phyloP scores from a whole-genome alignment of 2,329 filamentous ascomycete species.

The Cladosporium velox region DNA sequence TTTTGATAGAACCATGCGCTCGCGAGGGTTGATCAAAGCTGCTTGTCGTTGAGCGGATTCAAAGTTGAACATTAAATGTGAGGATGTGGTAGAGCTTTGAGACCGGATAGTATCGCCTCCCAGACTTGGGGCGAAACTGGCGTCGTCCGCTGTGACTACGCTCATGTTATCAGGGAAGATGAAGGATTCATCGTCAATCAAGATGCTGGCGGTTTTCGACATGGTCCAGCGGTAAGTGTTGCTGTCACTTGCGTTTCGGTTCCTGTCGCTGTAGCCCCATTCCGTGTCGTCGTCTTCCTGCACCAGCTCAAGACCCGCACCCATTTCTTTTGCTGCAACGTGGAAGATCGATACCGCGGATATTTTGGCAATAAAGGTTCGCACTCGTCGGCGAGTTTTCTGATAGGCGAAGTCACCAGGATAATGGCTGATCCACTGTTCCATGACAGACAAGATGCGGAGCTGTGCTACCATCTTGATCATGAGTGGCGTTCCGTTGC shows the following conservation, averaged over 20 bases:
- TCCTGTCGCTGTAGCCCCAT: conserved; percentile 83
- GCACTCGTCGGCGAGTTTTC: conserved; percentile 69
- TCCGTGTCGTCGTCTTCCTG: conserved; percentile 86
- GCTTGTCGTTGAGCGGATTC: conserved; percentile 83
- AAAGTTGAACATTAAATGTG: conserved; percentile 62
- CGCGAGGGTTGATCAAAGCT: conserved; percentile 67
- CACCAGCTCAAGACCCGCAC: conserved; percentile 71
- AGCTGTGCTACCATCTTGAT: conserved; percentile 79
- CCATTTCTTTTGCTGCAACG: conserved; percentile 82
- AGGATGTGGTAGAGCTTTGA: conserved; percentile 38
- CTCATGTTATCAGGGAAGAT: conserved; percentile 34
- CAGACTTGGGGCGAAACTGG: conserved; percentile 18
- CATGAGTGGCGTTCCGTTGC: conserved; percentile 68
- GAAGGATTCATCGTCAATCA: conserved; percentile 39
- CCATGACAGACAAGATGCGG: conserved; percentile 78
- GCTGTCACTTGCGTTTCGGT: conserved; percentile 46
- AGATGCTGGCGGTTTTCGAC: conserved; percentile 36
- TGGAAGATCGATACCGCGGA: conserved; percentile 78
- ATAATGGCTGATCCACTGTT: conserved; percentile 86
- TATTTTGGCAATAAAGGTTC: conserved; percentile 74
- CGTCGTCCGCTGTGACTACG: conserved; percentile 34
- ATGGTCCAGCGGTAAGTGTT: conserved; percentile 39
- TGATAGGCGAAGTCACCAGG: conserved; percentile 89
- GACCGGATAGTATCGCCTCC: conserved; percentile 26
- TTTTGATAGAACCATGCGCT: conserved; percentile 73